These are phyloP conservation scores for Sporisorium graminicola DNA, from an alignment of 1,284 basidiomycete genomes.

Conservation along the genomic window DNA sequence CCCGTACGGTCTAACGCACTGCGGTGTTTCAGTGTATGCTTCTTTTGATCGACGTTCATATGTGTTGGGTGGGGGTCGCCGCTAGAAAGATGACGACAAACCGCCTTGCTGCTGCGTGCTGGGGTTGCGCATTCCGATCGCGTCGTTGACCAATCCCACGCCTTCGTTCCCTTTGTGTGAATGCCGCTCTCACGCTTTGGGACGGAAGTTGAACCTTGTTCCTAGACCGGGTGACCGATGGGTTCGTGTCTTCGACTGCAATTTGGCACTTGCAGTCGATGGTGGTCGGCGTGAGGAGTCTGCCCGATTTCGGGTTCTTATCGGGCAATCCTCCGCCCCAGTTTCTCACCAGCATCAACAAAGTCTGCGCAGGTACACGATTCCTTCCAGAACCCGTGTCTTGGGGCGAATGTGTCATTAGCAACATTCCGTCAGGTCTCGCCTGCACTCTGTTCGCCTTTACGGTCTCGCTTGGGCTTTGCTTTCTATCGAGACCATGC, in stretches of 20 bases:
- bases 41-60: too few species aligned
- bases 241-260: too few species aligned
- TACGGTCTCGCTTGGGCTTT: not conserved
- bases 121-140: too few species aligned
- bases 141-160: too few species aligned
- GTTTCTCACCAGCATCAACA: not conserved
- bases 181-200: not conserved
- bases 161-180: too few species aligned
- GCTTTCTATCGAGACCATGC: not conserved
- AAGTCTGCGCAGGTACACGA: constrained; percentile 5
- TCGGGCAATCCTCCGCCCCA: not conserved
- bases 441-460: not conserved
- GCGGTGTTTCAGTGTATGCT: too few species aligned
- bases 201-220: not conserved
- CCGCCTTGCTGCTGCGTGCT: too few species aligned
- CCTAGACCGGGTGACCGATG: not conserved
- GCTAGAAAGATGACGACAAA: too few species aligned
- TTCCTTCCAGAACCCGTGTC: not conserved
- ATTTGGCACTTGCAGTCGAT: too few species aligned
- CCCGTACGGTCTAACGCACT: too few species aligned
- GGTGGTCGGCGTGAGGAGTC: too few species aligned
- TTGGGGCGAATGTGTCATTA: not conserved
- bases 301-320: not conserved
- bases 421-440: constrained; percentile 1
- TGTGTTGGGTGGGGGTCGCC: too few species aligned